Conservation (phyloP, 371 early-diverging fungal species). For the Mortierella sp. region DNA sequence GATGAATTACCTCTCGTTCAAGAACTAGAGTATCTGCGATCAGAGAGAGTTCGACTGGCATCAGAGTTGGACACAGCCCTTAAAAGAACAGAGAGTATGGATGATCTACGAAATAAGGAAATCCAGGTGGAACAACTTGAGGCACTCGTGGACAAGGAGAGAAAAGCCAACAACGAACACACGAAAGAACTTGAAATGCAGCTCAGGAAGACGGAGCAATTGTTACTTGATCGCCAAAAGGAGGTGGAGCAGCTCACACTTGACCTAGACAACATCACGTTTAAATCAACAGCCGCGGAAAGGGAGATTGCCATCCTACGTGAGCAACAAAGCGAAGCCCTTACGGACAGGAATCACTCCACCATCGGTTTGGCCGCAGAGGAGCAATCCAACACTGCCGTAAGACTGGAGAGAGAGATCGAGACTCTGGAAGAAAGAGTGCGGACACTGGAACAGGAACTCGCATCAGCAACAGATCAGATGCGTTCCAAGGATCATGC, state of each 20-base stretch:
- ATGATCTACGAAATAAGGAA: neutral
- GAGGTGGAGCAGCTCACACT: slow-evolving; percentile 16
- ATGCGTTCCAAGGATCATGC: neutral
- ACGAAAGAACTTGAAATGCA: slow-evolving; percentile 8
- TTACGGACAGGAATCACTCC: neutral
- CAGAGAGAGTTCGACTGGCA: neutral
- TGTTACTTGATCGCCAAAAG: slow-evolving; percentile 21
- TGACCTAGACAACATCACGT: slow-evolving; percentile 5
- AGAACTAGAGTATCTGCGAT: slow-evolving; percentile 16
- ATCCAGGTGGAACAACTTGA: neutral
- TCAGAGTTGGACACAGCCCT: neutral
- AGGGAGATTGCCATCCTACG: slow-evolving; percentile 7
- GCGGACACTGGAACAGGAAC: slow-evolving; percentile 10
- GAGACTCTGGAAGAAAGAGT: neutral
- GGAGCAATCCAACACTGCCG: neutral
- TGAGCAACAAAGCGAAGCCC: neutral
- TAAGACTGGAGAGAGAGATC: neutral
- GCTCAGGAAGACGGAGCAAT: neutral
- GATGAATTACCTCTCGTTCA: slow-evolving; percentile 1
- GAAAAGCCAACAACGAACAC: neutral
- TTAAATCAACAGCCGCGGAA: neutral
- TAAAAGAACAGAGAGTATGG: neutral
- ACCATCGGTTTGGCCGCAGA: no score
- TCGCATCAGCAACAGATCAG: neutral
- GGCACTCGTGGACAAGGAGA: slow-evolving; percentile 14